phyloP scores from a whole-genome alignment of 192 early-diverging fungal species.

The Gaertneriomyces semiglobifer region DNA sequence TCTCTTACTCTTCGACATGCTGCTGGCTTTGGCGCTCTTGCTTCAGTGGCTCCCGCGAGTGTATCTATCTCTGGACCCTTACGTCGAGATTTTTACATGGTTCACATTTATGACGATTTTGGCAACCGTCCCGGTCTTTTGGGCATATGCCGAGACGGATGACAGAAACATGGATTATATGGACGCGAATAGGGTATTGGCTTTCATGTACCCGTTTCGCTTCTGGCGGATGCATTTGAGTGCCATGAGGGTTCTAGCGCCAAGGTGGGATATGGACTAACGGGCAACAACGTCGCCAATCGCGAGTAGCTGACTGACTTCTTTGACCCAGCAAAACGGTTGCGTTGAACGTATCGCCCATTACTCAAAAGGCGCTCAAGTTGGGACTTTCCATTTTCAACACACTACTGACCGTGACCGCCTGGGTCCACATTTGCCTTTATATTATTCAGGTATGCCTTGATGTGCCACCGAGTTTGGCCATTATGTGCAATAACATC shows the following conservation, averaged over 20 bases:
- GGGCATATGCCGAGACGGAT: slow-evolving; percentile 35
- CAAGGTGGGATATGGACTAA: slow-evolving; percentile 23
- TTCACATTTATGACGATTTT: slow-evolving; percentile 58
- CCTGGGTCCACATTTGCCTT: slow-evolving; percentile 66
- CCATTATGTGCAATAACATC: neutral
- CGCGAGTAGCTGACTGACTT: neutral
- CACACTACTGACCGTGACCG: slow-evolving; percentile 67
- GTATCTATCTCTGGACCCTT: slow-evolving; percentile 55
- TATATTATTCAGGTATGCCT: slow-evolving; percentile 48
- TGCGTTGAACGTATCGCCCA: slow-evolving; percentile 41
- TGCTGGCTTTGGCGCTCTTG: slow-evolving; percentile 46
- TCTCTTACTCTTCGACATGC: slow-evolving; percentile 41
- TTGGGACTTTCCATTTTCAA: slow-evolving; percentile 62
- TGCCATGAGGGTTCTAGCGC: slow-evolving; percentile 54
- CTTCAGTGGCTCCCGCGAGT: slow-evolving; percentile 61
- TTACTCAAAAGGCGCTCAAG: slow-evolving; percentile 62
- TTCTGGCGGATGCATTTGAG: slow-evolving; percentile 66
- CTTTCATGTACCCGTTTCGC: slow-evolving; percentile 56
- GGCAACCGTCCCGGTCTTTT: slow-evolving; percentile 54
- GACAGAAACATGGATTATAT: slow-evolving; percentile 51
- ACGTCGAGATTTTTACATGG: slow-evolving; percentile 40
- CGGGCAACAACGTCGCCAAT: neutral
- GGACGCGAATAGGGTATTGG: slow-evolving; percentile 45
- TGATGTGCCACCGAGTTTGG: too few species aligned
- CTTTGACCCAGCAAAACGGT: slow-evolving; percentile 52